Conservation (phyloP, 2,329 filamentous ascomycete genomes). For the Aspergillus pseudoglaucus region DNA sequence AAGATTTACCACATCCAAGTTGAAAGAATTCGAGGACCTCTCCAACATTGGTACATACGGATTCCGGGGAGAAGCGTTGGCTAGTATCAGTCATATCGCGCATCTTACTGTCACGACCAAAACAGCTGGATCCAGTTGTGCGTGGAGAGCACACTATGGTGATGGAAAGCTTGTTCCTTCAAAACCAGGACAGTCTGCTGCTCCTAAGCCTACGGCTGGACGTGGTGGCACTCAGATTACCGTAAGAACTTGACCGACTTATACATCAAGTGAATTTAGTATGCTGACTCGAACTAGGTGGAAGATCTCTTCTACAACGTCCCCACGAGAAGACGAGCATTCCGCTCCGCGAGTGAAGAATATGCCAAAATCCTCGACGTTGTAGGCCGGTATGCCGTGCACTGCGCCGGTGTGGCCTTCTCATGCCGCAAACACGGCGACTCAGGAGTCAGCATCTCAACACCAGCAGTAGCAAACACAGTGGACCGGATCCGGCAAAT, state of each 20-base stretch:
- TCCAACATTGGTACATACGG: slow-evolving; percentile 88
- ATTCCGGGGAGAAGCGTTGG: slow-evolving; percentile 92
- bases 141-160: slow-evolving; percentile 84
- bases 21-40: slow-evolving; percentile 88
- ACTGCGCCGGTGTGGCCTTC: slow-evolving; percentile 86
- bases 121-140: slow-evolving; percentile 77
- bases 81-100: slow-evolving; percentile 97
- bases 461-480: slow-evolving; percentile 64
- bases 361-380: slow-evolving; percentile 97
- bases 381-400: slow-evolving; percentile 86
- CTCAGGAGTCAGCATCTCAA: slow-evolving; percentile 71
- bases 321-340: slow-evolving; percentile 78
- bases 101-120: slow-evolving; percentile 93
- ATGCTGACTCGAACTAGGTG: slow-evolving; percentile 43
- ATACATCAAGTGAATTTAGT: neutral
- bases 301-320: slow-evolving; percentile 98
- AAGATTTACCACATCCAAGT: slow-evolving; percentile 92
- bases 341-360: slow-evolving; percentile 86
- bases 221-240: slow-evolving; percentile 89
- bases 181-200: slow-evolving; percentile 79
- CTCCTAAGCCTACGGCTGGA: slow-evolving; percentile 82
- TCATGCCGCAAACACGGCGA: slow-evolving; percentile 97
- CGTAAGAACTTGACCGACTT: slow-evolving; percentile 34
- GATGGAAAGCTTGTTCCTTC: slow-evolving; percentile 72
- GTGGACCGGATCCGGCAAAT: slow-evolving; percentile 86